Evolutionary conservation across 805 yeast species (phyloP).

Genomic region (Ogataea populi-albae): DNA sequence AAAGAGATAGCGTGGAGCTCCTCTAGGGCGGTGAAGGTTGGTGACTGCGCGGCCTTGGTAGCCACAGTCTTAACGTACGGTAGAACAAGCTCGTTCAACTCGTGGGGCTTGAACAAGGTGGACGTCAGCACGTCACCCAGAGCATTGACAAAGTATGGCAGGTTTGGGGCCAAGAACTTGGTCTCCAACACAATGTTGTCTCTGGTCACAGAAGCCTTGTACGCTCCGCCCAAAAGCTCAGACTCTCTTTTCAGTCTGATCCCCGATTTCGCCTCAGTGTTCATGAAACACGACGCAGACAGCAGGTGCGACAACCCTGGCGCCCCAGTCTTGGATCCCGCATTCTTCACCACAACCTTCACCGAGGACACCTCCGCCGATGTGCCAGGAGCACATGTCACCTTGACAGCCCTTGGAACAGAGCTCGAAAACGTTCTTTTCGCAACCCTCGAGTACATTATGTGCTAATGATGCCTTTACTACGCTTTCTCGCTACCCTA

Average conservation of each 20-base stretch:
- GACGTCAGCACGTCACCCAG: conserved; percentile 69
- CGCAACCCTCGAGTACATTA: conserved; percentile 32
- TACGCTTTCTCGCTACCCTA: too few relatives aligned
- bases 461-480: too few relatives aligned
- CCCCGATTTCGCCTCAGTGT: conserved; percentile 80
- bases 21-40: conserved; percentile 66
- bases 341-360: conserved; percentile 73
- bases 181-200: conserved; percentile 81
- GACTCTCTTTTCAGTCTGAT: conserved; percentile 92
- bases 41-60: conserved; percentile 46
- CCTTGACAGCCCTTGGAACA: conserved; percentile 44
- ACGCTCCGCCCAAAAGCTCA: conserved; percentile 86
- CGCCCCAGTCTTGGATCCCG: conserved; percentile 72
- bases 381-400: conserved; percentile 39
- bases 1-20: conserved; percentile 76
- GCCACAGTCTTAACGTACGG: conserved; percentile 74
- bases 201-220: conserved; percentile 70
- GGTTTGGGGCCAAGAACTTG: conserved; percentile 77
- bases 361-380: conserved; percentile 69
- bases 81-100: conserved; percentile 73
- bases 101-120: conserved; percentile 79
- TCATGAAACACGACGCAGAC: conserved; percentile 78
- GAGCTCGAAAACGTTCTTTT: conserved; percentile 37
- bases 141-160: conserved; percentile 89
- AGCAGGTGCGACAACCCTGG: conserved; percentile 87